Percentiles rank a stretch among this genome's conserved stretches.
Conservation (phyloP, 2,329 filamentous ascomycete genomes). For the Beauveria pseudobassiana region DNA sequence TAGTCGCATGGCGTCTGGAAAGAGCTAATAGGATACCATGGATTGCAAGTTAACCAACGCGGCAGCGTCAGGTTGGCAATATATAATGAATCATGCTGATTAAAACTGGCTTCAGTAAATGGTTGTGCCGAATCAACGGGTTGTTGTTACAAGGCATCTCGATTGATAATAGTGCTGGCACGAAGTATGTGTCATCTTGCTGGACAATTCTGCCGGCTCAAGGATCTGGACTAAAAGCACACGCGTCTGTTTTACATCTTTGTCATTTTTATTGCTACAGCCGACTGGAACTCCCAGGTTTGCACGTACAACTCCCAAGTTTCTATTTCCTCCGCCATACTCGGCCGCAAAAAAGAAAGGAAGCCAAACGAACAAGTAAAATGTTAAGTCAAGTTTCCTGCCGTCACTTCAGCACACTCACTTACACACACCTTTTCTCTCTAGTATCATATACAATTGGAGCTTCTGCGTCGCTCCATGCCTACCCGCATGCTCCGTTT, state of each 20-base stretch:
- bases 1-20: background rate
- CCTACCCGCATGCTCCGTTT: background rate
- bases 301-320: background rate
- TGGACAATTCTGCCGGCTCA: too few species aligned
- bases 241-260: background rate
- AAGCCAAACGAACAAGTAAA: background rate
- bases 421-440: background rate
- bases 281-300: background rate
- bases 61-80: too few species aligned
- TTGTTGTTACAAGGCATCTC: too few species aligned
- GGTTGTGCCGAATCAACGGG: too few species aligned
- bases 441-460: slow-evolving; percentile 32
- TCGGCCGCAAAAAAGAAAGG: background rate
- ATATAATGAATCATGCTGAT: too few species aligned
- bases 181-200: too few species aligned
- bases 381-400: background rate
- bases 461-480: slow-evolving; percentile 12
- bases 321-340: background rate
- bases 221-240: too few species aligned
- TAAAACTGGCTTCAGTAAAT: too few species aligned
- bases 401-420: background rate
- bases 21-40: background rate
- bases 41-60: too few species aligned
- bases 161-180: too few species aligned
- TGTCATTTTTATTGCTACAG: slow-evolving; percentile 6